These are phyloP conservation scores for Aspergillus glaucus DNA, from an alignment of 2,329 filamentous ascomycete genomes.

Conservation along the genomic window DNA sequence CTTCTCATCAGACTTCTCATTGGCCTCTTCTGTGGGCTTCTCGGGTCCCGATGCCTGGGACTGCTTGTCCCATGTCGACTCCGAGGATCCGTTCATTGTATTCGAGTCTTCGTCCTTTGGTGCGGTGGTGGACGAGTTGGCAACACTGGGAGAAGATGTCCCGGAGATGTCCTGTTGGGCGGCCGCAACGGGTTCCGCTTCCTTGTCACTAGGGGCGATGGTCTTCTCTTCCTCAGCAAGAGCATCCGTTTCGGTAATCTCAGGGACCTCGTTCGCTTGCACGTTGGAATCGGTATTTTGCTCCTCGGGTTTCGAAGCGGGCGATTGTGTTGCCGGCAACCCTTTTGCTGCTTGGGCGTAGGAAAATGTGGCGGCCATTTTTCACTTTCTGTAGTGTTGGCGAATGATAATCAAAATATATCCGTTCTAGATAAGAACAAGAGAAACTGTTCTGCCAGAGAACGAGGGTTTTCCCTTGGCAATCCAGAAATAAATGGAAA, in stretches of 20 bases:
- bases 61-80: conserved; percentile 62
- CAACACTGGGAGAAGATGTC: conserved; percentile 50
- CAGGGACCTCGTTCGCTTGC: conserved; percentile 25
- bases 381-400: conserved; percentile 12
- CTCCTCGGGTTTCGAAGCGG: conserved; percentile 31
- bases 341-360: conserved; percentile 95
- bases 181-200: conserved; percentile 27
- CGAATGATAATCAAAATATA: conserved; percentile 9
- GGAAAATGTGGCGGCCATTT: conserved; percentile 62
- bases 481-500: conserved; percentile 18
- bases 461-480: conserved; percentile 16
- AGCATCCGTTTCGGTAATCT: conserved; percentile 43
- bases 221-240: conserved; percentile 34
- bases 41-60: conserved; percentile 60
- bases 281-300: conserved; percentile 20
- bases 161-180: conserved; percentile 30
- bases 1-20: conserved; percentile 52
- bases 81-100: conserved; percentile 57
- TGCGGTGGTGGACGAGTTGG: conserved; percentile 47
- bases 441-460: conserved; percentile 19
- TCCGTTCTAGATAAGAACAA: conserved; percentile 11
- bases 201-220: conserved; percentile 23
- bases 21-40: conserved; percentile 41
- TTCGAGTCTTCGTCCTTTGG: conserved; percentile 58
- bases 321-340: conserved; percentile 46